Conservation (phyloP, 805 yeast genomes). For the Candida chilensis region DNA sequence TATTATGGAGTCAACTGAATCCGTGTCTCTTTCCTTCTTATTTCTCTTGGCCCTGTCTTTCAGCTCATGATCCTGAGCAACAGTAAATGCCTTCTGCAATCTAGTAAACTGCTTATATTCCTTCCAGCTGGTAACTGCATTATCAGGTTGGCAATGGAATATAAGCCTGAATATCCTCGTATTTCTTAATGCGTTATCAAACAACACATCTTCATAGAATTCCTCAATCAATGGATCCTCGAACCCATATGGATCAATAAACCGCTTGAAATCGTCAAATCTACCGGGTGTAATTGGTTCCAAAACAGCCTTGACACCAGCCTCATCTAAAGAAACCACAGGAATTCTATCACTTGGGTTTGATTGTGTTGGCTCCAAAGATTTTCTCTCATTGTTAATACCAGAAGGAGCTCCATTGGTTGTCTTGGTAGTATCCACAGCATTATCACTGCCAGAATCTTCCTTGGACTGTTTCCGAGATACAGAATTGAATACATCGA, state of each 20-base stretch:
- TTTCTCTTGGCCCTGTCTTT: too few species aligned
- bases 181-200: conserved; percentile 72
- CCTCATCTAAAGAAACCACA: conserved; percentile 31
- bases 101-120: conserved; percentile 71
- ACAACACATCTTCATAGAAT: conserved; percentile 84
- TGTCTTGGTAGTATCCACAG: conserved; percentile 1
- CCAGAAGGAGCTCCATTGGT: too few species aligned
- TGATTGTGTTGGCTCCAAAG: conserved; percentile 1
- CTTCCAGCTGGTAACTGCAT: conserved; percentile 81
- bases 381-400: conserved; percentile 1
- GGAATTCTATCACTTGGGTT: conserved; percentile 14
- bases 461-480: conserved; percentile 2
- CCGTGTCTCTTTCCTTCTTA: too few species aligned
- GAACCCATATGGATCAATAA: conserved; percentile 82
- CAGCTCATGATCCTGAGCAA: conserved; percentile 26
- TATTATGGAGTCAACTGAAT: too few species aligned
- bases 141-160: conserved; percentile 94
- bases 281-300: conserved; percentile 27
- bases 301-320: conserved; percentile 30
- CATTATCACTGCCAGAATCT: not conserved
- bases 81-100: conserved; percentile 46
- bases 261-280: conserved; percentile 24
- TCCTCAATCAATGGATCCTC: conserved; percentile 79
- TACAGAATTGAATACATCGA: too few species aligned
- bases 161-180: conserved; percentile 75